Evolutionary conservation across 2,329 filamentous ascomycete genomes (phyloP), one percentile per base, ranked within the genome.

Genomic region (Trichoderma koningii): DNA sequence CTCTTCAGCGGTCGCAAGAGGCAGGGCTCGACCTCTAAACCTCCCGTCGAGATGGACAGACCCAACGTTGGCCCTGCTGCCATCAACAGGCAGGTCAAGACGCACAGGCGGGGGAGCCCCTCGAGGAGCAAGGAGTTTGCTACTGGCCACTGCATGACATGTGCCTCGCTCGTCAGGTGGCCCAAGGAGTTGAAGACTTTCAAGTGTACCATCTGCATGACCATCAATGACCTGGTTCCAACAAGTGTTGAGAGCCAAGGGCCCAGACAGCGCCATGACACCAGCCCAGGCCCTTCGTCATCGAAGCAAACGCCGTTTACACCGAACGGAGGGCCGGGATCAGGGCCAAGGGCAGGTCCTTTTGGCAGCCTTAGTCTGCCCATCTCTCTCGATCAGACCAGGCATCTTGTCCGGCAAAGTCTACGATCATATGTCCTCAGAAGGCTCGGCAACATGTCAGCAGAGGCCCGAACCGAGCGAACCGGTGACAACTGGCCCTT

Each of bases 121-220:
- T 56, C 68, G 12, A 76, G 74, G 38, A 79, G 75, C 68, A 86
- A 83, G 69, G 86, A 91, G 69, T 85, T 89, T 71, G 81, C 82
- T 30, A 88, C 86, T 38, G 90, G 91, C 23, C 88, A 86, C 70
- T 97, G 93, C 75, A 93, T 94, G 85, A 93, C 92, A 41, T 97
- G 93, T 76, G 90, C 89, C 71, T 90, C 89, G 63, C 85, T 88
- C 64, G 89, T 96, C 69, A 85, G 89, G 64, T 96, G 92, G 89
- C 92, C 92, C 2, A 85, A 83, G 67, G 85, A 89, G 61, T 78
- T 93, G 67, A 85, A 85, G 42, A 85, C 89, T 44, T 96, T 95
- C 76, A 85, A 92, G 70, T 97, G 93, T 76, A 90, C 90, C 48
- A 89, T 91, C 63, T 97, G 93, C 75, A 80, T 91, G 71, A 95